These are phyloP conservation scores for Phytophthora kernoviae DNA, from an alignment of 352 stramenopile genomes.

Conservation along the genomic window DNA sequence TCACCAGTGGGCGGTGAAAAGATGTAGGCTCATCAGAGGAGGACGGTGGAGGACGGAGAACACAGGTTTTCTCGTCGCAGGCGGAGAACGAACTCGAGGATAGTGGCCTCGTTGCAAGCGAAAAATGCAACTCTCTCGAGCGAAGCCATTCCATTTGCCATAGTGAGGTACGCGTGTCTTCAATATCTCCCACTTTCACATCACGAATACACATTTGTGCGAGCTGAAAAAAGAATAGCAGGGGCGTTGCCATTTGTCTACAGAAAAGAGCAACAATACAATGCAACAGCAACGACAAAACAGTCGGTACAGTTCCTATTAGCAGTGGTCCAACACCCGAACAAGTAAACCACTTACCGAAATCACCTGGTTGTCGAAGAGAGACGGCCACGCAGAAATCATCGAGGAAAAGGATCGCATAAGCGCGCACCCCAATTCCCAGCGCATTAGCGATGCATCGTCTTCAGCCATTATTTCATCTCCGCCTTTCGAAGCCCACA, in stretches of 20 bases:
- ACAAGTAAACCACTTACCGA: constrained; percentile 34
- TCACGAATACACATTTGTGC: constrained; percentile 58
- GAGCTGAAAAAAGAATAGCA: constrained; percentile 61
- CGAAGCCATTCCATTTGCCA: constrained; percentile 57
- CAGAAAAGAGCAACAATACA: constrained; percentile 8
- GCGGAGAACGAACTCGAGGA: constrained; percentile 37
- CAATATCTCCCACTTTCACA: constrained; percentile 40
- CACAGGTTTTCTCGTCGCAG: constrained; percentile 36
- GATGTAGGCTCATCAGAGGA: constrained; percentile 19
- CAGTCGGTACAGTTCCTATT: constrained; percentile 3
- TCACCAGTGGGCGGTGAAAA: constrained; percentile 6
- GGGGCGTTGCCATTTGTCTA: constrained; percentile 67
- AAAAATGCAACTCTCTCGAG: constrained; percentile 45
- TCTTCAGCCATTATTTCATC: constrained; percentile 15
- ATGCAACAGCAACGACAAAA: not conserved
- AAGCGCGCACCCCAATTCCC: constrained; percentile 58
- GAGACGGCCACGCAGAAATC: constrained; percentile 45
- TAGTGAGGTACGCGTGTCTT: constrained; percentile 36
- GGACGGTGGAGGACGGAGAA: constrained; percentile 25
- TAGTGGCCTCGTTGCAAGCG: constrained; percentile 50
- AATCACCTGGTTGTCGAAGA: constrained; percentile 72
- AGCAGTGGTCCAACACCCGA: not conserved
- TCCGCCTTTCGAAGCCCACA: constrained; percentile 30
- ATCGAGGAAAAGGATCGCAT: constrained; percentile 62
- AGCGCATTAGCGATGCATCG: constrained; percentile 30